A percentile compares a stretch with the other conserved stretches of the same genome.
These are phyloP conservation scores for Chalaropsis ovoidea DNA, from an alignment of 2,329 filamentous ascomycete genomes.

Conservation along the genomic window DNA sequence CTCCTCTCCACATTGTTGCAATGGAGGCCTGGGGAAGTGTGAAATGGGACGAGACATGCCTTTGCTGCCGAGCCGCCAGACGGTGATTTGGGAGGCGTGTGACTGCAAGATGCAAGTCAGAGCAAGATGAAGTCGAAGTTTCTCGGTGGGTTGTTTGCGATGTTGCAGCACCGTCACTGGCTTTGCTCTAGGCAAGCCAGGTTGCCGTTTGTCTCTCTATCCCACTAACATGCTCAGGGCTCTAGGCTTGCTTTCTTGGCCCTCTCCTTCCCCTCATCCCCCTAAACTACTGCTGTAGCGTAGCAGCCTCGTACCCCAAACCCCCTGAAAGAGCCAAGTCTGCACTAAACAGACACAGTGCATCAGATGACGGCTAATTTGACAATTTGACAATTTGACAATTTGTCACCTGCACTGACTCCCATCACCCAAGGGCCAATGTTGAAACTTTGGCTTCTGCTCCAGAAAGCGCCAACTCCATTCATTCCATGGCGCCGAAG, in stretches of 20 bases:
- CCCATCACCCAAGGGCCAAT: too few relatives aligned
- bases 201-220: too few relatives aligned
- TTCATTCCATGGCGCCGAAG: background rate
- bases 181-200: too few relatives aligned
- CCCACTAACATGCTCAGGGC: too few relatives aligned
- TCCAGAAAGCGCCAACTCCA: background rate
- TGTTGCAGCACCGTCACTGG: background rate
- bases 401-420: background rate
- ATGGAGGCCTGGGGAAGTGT: background rate
- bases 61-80: background rate
- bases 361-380: background rate
- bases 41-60: conserved; percentile 12
- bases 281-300: background rate
- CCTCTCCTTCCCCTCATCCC: background rate
- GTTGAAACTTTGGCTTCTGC: conserved; percentile 6
- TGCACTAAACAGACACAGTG: background rate
- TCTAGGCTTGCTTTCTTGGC: background rate
- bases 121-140: too few relatives aligned
- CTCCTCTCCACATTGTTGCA: background rate
- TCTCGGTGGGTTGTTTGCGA: too few relatives aligned
- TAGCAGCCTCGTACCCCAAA: background rate
- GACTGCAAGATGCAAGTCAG: too few relatives aligned
- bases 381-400: too few relatives aligned
- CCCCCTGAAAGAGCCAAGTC: background rate
- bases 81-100: too few relatives aligned